phyloP scores from a whole-genome alignment of 441 rosid species.

The Viola pubescens region DNA sequence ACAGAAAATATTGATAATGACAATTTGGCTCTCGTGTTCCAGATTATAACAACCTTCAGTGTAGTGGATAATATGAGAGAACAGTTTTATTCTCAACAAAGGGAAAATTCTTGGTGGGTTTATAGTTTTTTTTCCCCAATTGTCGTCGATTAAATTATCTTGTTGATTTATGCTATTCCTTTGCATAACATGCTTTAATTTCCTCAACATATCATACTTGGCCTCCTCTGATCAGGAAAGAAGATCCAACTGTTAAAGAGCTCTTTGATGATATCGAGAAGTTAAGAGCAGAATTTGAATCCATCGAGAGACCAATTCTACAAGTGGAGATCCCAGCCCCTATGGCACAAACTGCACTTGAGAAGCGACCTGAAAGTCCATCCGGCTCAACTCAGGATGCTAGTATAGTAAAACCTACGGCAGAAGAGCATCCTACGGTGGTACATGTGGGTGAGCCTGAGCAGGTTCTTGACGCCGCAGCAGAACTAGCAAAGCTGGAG shows the following conservation, averaged over 20 bases:
- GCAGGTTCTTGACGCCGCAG: conserved; percentile 56
- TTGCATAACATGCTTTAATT: neutral
- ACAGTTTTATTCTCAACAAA: conserved; percentile 55
- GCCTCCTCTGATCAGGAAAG: conserved; percentile 48
- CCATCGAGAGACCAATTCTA: conserved; percentile 75
- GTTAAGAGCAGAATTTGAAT: conserved; percentile 64
- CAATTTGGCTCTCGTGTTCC: conserved; percentile 22
- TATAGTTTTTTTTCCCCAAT: neutral
- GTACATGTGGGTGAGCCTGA: conserved; percentile 22
- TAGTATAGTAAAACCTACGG: conserved; percentile 27
- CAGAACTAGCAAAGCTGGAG: conserved; percentile 88
- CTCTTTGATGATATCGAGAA: conserved; percentile 74
- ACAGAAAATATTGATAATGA: neutral
- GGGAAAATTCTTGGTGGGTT: conserved; percentile 48
- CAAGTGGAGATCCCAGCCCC: conserved; percentile 62
- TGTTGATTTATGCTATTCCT: conserved; percentile 5
- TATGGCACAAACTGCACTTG: conserved; percentile 25
- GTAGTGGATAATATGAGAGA: conserved; percentile 90
- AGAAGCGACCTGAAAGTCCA: conserved; percentile 23
- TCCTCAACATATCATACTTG: conserved; percentile 4
- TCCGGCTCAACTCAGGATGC: conserved; percentile 16
- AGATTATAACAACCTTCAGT: conserved; percentile 87
- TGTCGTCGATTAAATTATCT: neutral
- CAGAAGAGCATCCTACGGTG: conserved; percentile 28
- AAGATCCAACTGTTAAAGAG: conserved; percentile 48